phyloP scores from a whole-genome alignment of 2,329 filamentous ascomycete species.

The Penicillium occitanis region DNA sequence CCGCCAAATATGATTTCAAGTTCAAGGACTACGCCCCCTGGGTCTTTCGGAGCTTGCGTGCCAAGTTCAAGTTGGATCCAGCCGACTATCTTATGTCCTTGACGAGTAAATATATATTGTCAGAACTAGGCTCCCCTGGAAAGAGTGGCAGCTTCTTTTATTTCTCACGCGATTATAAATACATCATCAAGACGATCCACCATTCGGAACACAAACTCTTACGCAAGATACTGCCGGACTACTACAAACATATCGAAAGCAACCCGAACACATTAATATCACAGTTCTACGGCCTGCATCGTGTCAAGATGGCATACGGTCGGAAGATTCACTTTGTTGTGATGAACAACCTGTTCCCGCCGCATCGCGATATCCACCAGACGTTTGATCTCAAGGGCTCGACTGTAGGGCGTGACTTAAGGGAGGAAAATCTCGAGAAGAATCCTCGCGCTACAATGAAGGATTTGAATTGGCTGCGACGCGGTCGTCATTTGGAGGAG shows the following conservation, averaged over 20 bases:
- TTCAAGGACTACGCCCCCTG: conserved; percentile 99
- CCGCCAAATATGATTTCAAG: conserved; percentile 99
- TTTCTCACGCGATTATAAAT: conserved; percentile 98
- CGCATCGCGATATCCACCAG: conserved; percentile 93
- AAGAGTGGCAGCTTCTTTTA: conserved; percentile 99
- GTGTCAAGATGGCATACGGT: conserved; percentile 97
- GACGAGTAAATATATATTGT: conserved; percentile 97
- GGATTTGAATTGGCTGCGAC: conserved; percentile 91
- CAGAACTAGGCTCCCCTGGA: conserved; percentile 91
- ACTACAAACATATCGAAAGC: conserved; percentile 86
- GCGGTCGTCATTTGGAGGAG: conserved; percentile 81
- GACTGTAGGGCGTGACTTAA: conserved; percentile 87
- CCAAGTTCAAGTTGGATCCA: conserved; percentile 86
- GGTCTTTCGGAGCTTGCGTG: conserved; percentile 91
- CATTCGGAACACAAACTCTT: conserved; percentile 69
- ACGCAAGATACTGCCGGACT: conserved; percentile 66
- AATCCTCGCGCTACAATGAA: conserved; percentile 94
- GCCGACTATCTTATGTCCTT: conserved; percentile 98
- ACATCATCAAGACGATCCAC: conserved; percentile 99
- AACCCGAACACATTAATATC: conserved; percentile 97
- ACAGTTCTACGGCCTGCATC: conserved; percentile 95
- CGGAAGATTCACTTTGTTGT: conserved; percentile 99
- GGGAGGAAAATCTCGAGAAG: conserved; percentile 78
- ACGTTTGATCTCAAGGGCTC: conserved; percentile 98
- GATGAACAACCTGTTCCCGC: conserved; percentile 99